These are phyloP conservation scores for Xylaria scruposa DNA, from an alignment of 495 filamentous ascomycete genomes.

Conservation along the genomic window DNA sequence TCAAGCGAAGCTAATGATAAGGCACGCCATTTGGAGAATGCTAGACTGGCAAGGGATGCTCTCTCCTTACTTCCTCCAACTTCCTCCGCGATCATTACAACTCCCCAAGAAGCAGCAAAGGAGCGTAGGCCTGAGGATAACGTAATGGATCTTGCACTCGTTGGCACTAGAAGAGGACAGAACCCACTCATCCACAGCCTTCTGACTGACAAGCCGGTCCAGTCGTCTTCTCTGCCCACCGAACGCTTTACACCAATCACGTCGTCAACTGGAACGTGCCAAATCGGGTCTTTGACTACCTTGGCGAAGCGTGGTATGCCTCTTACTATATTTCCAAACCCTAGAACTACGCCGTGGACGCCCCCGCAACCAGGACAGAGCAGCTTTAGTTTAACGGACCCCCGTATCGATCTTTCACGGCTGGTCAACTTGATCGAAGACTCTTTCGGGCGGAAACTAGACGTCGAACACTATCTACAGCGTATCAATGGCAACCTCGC, in stretches of 20 bases:
- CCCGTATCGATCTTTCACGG: slow-evolving; percentile 79
- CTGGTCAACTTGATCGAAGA: slow-evolving; percentile 91
- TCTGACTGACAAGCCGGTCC: slow-evolving; percentile 90
- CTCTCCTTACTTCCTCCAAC: slow-evolving; percentile 82
- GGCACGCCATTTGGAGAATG: slow-evolving; percentile 69
- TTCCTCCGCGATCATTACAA: slow-evolving; percentile 87
- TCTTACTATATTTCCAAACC: slow-evolving; percentile 79
- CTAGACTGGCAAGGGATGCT: slow-evolving; percentile 68
- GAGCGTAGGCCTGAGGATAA: slow-evolving; percentile 49
- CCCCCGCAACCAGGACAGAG: slow-evolving; percentile 61
- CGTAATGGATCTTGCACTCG: slow-evolving; percentile 49
- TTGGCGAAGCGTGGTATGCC: slow-evolving; percentile 92
- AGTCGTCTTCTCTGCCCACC: slow-evolving; percentile 86
- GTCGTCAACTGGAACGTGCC: slow-evolving; percentile 39
- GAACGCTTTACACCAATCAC: slow-evolving; percentile 57
- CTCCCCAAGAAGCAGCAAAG: slow-evolving; percentile 79
- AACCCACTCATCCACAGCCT: slow-evolving; percentile 98
- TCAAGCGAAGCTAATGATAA: slow-evolving; percentile 22
- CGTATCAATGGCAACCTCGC: slow-evolving; percentile 80
- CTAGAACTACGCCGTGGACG: slow-evolving; percentile 66
- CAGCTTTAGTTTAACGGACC: slow-evolving; percentile 71
- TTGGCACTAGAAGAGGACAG: slow-evolving; percentile 71
- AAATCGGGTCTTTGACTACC: slow-evolving; percentile 66
- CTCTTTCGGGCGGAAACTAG: slow-evolving; percentile 85
- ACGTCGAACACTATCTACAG: slow-evolving; percentile 79